Percentiles rank a stretch among this genome's conserved stretches.
Evolutionary conservation across 164 flowering plant species (phyloP).

Genomic region (Kalanchoe fedtschenkoi): DNA sequence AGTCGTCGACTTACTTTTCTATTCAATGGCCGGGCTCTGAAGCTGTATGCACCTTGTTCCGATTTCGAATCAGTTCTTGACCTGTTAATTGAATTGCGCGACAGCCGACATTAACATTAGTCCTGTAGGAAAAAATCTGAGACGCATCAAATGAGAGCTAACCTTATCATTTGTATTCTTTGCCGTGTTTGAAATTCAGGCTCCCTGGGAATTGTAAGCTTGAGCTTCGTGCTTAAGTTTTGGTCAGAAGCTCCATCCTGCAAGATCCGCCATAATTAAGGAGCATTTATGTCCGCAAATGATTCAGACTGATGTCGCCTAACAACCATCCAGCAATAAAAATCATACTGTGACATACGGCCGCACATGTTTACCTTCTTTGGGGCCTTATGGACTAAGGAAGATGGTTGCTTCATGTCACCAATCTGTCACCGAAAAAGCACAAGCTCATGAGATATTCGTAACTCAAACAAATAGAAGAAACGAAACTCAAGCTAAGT

Average conservation of each 20-base stretch:
- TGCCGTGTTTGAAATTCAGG: constrained; percentile 80
- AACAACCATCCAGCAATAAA: no score
- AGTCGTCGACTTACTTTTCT: constrained; percentile 48
- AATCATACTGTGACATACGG: no score
- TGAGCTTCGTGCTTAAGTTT: constrained; percentile 28
- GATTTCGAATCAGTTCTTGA: constrained; percentile 28
- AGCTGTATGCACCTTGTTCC: constrained; percentile 25
- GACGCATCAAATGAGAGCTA: not conserved
- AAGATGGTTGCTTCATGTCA: constrained; percentile 37
- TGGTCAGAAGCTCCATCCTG: constrained; percentile 40
- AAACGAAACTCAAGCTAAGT: not conserved
- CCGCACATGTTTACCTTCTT: constrained; percentile 37
- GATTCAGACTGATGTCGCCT: not conserved
- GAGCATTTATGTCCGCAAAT: no score
- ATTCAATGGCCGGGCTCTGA: constrained; percentile 84
- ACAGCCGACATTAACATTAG: constrained; percentile 6
- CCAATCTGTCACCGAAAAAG: constrained; percentile 32
- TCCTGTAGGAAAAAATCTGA: not conserved
- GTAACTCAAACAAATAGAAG: not conserved
- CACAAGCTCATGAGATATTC: not conserved
- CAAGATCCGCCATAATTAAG: constrained; percentile 9
- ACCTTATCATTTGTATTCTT: constrained; percentile 67
- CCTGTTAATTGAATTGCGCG: constrained; percentile 27
- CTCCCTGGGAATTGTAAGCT: constrained; percentile 74
- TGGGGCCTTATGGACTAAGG: constrained; percentile 57